Evolutionary conservation across 2,329 filamentous ascomycete genomes (phyloP), one percentile per base, ranked within the genome.

Genomic region (Onygenales sp.): DNA sequence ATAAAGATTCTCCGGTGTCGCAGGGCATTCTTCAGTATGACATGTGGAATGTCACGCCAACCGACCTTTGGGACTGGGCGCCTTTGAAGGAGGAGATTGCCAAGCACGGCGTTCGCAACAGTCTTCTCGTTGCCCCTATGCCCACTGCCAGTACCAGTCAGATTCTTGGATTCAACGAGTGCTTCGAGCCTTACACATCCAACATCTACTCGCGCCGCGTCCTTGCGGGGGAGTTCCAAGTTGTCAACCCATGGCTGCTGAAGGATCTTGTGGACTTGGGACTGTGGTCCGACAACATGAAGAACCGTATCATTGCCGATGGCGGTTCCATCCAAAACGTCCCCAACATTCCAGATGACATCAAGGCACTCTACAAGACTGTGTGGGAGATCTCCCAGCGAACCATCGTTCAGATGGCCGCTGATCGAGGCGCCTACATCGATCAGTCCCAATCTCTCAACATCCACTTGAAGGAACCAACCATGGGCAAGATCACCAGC

Each of bases 191-290:
- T 42, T 98, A 98, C 78, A 98, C 93, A 4, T 97, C 92, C 63
- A 98, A 98, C 80, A 98, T 98, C 72, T 98, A 98, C 79, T 95
- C 92, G 63, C 92, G 93, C 59, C 92, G 93, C 80, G 93, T 98
- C 54, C 80, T 98, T 64, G 93, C 93, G 62, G 93, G 93, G 64
- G 93, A 98, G 73, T 98, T 98, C 84, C 93, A 98, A 76, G 89
- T 98, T 52, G 93, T 98, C 71, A 98, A 98, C 78, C 93, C 93
- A 51, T 98, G 93, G 93, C 76, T 98, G 58, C 83, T 98, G 57
- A 96, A 95, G 80, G 93, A 98, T 66, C 84, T 98, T 33, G 93
- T 98, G 62, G 93, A 98, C 68, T 88, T 96, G 77, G 93, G 93
- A 57, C 80, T 98, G 44, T 98, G 93, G 93, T 96, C 92, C 47